Evolutionary conservation across 2,329 filamentous ascomycete species (phyloP), one percentile per base, ranked within the genome.

Genomic region (Orbilia ellipsospora): DNA sequence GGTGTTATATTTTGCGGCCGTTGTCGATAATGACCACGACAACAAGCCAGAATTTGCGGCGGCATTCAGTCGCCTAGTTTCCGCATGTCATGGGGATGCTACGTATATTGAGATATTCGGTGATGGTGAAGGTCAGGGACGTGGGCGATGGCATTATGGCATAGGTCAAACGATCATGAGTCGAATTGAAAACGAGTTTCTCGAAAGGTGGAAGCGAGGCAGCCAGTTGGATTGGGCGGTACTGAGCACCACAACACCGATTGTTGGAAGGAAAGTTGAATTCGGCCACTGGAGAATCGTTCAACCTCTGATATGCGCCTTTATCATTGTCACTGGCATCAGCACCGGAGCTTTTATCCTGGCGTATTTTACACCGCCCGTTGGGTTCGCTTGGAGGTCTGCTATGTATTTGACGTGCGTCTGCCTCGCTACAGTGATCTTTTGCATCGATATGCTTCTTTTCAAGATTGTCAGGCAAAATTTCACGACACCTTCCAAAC

Each of bases 11-110:
- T 79, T 85, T 42, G 82, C 82, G 50, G 82, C 81, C 4, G 85
- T 85, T 26, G 82, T 85, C 0, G 84, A 86, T 66, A 82, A 84
- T 12, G 85, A 85, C 60, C 84, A 84, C 0, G 82, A 83, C 2
- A 82, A 83, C 3, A 79, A 83, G 2, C 82, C 83, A 20, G 80
- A 82, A 15, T 83, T 84, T 16, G 79, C 81, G 1, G 77, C 78
- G 36, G 83, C 82, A 66, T 78, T 84, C 2, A 85, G 84, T 72
- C 78, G 79, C 2, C 73, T 84, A 10, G 36, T 79, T 0, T 75
- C 72, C 10, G 20, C 64, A 4, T 75, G 72, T 23, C 64, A 75
- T n/a, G 18, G 15, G 16, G 51, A 28, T 12, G 72, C 64, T 2
- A 77, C 78, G 6, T 60, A 75, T 16, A 69, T 62, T 10, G 72